These are phyloP conservation scores for Allium sativum DNA, from an alignment of 106 monocot genomes.

Conservation along the genomic window DNA sequence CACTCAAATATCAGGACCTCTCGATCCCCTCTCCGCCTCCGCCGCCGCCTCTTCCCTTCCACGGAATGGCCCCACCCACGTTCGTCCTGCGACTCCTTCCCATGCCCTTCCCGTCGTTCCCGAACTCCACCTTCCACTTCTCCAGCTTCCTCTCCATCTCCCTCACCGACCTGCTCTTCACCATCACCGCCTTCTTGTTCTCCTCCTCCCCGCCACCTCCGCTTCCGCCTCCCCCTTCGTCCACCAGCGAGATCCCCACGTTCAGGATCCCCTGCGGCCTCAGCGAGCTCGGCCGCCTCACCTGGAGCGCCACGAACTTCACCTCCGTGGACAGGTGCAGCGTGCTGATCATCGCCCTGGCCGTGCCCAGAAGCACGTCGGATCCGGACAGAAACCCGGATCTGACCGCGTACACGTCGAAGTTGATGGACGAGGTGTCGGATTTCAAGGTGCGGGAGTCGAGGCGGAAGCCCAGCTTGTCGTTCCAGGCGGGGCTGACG, in stretches of 20 bases:
- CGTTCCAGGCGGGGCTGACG: constrained; percentile 40
- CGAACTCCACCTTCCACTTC: constrained; percentile 18
- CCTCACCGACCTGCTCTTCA: neutral
- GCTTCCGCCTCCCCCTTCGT: neutral
- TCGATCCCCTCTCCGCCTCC: too few species aligned
- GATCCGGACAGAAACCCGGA: constrained; percentile 4
- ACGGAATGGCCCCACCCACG: too few species aligned
- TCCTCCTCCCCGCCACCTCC: neutral
- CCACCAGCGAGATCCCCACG: constrained; percentile 24
- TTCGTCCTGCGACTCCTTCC: neutral
- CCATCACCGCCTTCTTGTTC: neutral
- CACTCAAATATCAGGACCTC: too few species aligned
- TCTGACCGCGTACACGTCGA: constrained; percentile 27
- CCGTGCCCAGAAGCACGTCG: constrained; percentile 32
- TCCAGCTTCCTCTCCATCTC: constrained; percentile 18
- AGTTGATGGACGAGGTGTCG: constrained; percentile 28
- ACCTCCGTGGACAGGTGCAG: constrained; percentile 9
- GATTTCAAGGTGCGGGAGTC: constrained; percentile 25
- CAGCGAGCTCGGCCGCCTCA: constrained; percentile 36
- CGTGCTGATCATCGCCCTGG: constrained; percentile 23
- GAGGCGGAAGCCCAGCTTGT: constrained; percentile 35
- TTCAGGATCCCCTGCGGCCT: constrained; percentile 60
- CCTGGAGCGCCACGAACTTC: constrained; percentile 30
- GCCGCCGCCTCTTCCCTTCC: too few species aligned
- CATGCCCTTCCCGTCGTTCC: constrained; percentile 1